These are phyloP conservation scores for Citrullus mucosospermus DNA, from an alignment of 306 rosid species.

Conservation along the genomic window DNA sequence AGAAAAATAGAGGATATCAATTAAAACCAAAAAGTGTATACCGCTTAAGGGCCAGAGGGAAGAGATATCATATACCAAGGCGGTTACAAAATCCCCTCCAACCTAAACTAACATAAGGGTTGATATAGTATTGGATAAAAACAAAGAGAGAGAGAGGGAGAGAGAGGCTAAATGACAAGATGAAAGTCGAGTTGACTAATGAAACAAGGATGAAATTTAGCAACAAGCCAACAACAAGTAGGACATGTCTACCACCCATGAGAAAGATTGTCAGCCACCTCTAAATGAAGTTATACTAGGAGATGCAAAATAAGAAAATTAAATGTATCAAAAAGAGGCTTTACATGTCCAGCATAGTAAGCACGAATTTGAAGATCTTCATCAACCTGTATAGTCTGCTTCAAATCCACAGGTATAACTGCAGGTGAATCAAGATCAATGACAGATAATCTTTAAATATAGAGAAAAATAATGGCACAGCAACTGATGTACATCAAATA, in stretches of 20 bases:
- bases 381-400: slow-evolving; percentile 78
- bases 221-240: not conserved
- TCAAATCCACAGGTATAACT: slow-evolving; percentile 77
- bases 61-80: not conserved
- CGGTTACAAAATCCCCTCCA: not conserved
- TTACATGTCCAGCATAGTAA: slow-evolving; percentile 95
- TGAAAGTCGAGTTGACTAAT: not conserved
- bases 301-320: not conserved
- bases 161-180: not conserved
- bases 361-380: slow-evolving; percentile 83
- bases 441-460: slow-evolving; percentile 4
- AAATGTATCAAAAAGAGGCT: slow-evolving; percentile 12
- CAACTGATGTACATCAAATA: not conserved
- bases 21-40: not conserved
- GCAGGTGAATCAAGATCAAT: slow-evolving; percentile 18
- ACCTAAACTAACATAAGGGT: not conserved
- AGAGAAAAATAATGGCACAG: not conserved
- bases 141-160: not conserved
- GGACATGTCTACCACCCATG: not conserved
- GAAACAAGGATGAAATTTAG: not conserved
- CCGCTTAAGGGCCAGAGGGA: not conserved
- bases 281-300: not conserved
- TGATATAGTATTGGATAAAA: not conserved
- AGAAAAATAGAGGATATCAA: not conserved
- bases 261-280: not conserved